Percentiles rank a stretch among this genome's conserved stretches.
These are phyloP conservation scores for Colletotrichum sp. DNA, from an alignment of 2,329 filamentous ascomycete genomes.

Conservation along the genomic window DNA sequence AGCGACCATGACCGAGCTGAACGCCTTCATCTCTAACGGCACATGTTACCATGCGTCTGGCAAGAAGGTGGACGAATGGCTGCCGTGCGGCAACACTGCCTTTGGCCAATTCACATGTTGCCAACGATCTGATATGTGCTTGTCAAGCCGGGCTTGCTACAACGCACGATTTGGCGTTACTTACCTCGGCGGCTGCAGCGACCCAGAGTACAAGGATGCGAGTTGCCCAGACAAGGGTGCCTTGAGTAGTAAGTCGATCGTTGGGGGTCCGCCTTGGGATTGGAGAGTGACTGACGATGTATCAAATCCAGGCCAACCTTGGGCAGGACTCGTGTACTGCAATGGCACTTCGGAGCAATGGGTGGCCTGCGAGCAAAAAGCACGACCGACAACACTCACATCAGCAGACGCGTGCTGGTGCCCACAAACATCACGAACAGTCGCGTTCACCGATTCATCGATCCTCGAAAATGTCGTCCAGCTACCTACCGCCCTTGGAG, in stretches of 20 bases:
- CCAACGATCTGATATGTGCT: conserved; percentile 34
- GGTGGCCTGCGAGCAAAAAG: conserved; percentile 33
- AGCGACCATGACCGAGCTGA: conserved; percentile 16
- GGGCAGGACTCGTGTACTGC: conserved; percentile 39
- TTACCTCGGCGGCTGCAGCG: conserved; percentile 42
- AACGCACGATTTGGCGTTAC: conserved; percentile 31
- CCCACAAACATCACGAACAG: conserved; percentile 28
- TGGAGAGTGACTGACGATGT: not conserved
- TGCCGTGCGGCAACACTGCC: conserved; percentile 37
- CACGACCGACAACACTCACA: conserved; percentile 23
- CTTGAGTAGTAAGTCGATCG: conserved; percentile 1
- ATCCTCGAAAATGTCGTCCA: conserved; percentile 28
- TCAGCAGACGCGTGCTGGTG: conserved; percentile 32
- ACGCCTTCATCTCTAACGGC: conserved; percentile 35
- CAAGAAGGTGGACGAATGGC: conserved; percentile 22
- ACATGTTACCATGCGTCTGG: conserved; percentile 31
- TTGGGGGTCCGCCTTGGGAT: not conserved
- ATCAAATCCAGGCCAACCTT: conserved; percentile 24
- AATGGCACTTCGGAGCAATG: conserved; percentile 34
- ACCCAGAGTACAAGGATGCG: conserved; percentile 30
- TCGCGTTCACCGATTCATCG: conserved; percentile 26
- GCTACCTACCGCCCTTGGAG: conserved; percentile 28
- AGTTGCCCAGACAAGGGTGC: conserved; percentile 38
- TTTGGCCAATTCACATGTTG: conserved; percentile 36
- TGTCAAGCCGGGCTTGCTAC: conserved; percentile 31